Conservation (phyloP, 352 stramenopile species). For the Globisporangium iwayamae region DNA sequence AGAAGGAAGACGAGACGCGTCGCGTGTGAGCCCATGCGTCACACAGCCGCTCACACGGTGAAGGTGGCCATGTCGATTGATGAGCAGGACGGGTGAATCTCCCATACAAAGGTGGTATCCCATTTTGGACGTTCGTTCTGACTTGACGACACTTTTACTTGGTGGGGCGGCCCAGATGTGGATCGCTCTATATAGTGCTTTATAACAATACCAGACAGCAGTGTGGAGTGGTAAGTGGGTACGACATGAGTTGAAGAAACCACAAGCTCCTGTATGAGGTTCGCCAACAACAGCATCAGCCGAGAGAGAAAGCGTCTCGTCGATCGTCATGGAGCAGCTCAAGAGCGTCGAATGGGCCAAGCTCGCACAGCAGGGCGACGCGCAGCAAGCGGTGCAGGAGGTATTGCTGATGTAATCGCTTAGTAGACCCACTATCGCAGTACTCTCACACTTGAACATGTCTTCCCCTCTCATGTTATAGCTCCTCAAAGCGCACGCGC, state of each 20-base stretch:
- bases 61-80: too few species aligned
- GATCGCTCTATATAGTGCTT: not conserved
- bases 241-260: constrained; percentile 1
- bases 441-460: not conserved
- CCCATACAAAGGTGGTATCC: not conserved
- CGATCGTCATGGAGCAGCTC: constrained; percentile 14
- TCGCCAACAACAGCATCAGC: not conserved
- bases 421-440: not conserved
- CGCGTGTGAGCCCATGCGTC: too few species aligned
- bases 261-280: not conserved
- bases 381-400: constrained; percentile 15
- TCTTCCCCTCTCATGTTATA: constrained; percentile 7
- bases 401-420: not conserved
- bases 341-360: constrained; percentile 22
- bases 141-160: not conserved
- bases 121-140: not conserved
- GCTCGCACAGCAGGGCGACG: constrained; percentile 22
- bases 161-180: not conserved
- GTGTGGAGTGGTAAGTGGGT: not conserved
- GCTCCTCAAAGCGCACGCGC: constrained; percentile 27
- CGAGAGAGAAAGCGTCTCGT: not conserved
- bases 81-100: not conserved
- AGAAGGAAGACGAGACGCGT: too few species aligned
- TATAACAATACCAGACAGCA: not conserved
- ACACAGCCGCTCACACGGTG: too few species aligned